Evolutionary conservation across 2,329 filamentous ascomycete species (phyloP), one percentile per base, ranked within the genome.

Genomic region (Fusarium sp.): DNA sequence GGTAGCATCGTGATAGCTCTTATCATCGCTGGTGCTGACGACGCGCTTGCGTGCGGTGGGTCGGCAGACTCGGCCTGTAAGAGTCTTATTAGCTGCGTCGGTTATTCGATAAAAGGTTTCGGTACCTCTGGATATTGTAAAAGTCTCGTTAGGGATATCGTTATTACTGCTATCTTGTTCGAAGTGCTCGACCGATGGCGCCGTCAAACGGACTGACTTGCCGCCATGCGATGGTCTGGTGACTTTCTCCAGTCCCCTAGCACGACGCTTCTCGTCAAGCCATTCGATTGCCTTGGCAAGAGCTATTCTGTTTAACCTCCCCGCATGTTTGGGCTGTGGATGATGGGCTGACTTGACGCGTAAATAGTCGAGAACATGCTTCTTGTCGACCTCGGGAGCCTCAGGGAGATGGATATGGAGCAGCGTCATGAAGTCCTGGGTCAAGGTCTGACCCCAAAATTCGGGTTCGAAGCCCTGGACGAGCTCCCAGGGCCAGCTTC

Each of bases 401-500:
- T 15, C 27, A 0, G 48, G 38, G 3, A 59, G 19, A 6, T 45
- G 49, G 2, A 31, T 21, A 6, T 14, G 37, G 1, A 60, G 31
- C 10, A 60, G 25, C 2, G 6, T 19, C 4, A 3, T 32, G 11
- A 48, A 54, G 8, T 1, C 19, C 0, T 1, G 2, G 4, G 14
- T 3, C 2, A 33, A 13, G 9, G 23, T 33, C 4, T 49, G 25
- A 0, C 23, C 27, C 57, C 57, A 60, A 14, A 1, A 21, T 2
- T 6, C 3, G 2, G 57, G 57, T 1, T 44, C 31, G 2, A 60
- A 60, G 0, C 4, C 17, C 5, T 33, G 19, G 2, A 44, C 44
- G 2, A 60, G 23, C 4, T 60, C 6, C 57, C 57, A 60, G 1
- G 57, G 57, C 57, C 57, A 60, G 17, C 41, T n/a, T 1, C 44